Evolutionary conservation across 805 yeast species (phyloP).

Genomic region (Saccharomycopsis sp.): DNA sequence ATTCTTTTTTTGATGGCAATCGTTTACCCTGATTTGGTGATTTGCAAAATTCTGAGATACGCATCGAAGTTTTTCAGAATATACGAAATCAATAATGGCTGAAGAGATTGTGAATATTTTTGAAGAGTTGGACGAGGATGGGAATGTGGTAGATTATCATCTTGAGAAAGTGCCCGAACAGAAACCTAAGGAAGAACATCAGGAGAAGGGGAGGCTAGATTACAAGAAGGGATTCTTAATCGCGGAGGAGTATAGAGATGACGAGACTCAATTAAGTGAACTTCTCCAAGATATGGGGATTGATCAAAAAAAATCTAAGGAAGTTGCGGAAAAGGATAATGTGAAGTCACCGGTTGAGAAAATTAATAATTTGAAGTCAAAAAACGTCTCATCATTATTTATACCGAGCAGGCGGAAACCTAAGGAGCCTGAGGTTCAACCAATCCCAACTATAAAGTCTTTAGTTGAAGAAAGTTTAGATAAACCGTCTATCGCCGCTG

Average conservation of each 20-base stretch:
- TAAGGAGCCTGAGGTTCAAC: neutral
- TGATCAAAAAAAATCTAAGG: neutral
- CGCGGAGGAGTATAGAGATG: constrained; percentile 5
- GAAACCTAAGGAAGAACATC: neutral
- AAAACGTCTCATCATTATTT: neutral
- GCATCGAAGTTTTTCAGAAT: too few species aligned
- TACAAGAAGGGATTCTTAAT: constrained; percentile 19
- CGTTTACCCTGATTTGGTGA: too few species aligned
- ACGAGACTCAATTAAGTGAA: constrained; percentile 6
- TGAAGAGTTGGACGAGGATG: constrained; percentile 20
- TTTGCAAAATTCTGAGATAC: too few species aligned
- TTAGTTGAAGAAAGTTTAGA: neutral
- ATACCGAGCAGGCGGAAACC: neutral
- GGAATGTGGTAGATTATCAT: constrained; percentile 14
- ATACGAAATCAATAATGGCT: too few species aligned
- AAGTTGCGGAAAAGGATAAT: neutral
- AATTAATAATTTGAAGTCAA: neutral
- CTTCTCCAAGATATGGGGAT: constrained; percentile 9
- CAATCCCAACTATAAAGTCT: neutral
- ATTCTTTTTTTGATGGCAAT: too few species aligned
- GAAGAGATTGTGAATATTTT: constrained; percentile 15
- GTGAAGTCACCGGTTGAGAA: neutral
- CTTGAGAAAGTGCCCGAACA: constrained; percentile 9
- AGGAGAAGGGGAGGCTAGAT: constrained; percentile 4
- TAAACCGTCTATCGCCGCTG: constrained; percentile 14